These are phyloP conservation scores for Beta vulgaris DNA, from an alignment of 148 eudicot species.

Conservation along the genomic window DNA sequence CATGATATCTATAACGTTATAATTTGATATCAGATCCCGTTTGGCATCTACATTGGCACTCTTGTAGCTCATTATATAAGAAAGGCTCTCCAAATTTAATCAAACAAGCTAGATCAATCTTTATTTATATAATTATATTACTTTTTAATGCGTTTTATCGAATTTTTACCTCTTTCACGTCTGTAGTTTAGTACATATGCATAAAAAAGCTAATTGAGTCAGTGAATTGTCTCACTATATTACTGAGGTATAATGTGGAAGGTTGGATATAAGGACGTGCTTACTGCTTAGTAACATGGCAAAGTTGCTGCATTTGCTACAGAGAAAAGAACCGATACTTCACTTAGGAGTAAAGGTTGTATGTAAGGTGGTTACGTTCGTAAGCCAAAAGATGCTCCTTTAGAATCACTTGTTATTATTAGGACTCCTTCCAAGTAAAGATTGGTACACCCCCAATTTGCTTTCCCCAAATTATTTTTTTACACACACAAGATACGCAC, in stretches of 20 bases:
- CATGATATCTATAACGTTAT: too few species aligned
- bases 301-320: conserved; percentile 14
- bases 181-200: too few species aligned
- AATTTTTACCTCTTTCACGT: too few species aligned
- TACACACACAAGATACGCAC: conserved; percentile 14
- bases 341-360: conserved; percentile 30
- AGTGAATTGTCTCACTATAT: too few species aligned
- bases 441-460: background rate
- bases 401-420: background rate
- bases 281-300: conserved; percentile 27
- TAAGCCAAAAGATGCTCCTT: conserved; percentile 13
- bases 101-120: too few species aligned
- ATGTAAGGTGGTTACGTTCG: conserved; percentile 12
- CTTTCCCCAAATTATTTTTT: conserved; percentile 1
- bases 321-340: conserved; percentile 31
- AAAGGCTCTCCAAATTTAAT: too few species aligned
- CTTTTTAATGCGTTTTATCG: too few species aligned
- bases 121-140: too few species aligned
- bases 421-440: conserved; percentile 7
- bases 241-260: background rate
- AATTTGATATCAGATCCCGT: too few species aligned
- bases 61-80: too few species aligned
- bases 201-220: too few species aligned
- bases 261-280: conserved; percentile 7
- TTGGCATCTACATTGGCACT: too few species aligned